Evolutionary conservation across 1,139 yeast species (phyloP).

Genomic region (Wickerhamomyces sp.): DNA sequence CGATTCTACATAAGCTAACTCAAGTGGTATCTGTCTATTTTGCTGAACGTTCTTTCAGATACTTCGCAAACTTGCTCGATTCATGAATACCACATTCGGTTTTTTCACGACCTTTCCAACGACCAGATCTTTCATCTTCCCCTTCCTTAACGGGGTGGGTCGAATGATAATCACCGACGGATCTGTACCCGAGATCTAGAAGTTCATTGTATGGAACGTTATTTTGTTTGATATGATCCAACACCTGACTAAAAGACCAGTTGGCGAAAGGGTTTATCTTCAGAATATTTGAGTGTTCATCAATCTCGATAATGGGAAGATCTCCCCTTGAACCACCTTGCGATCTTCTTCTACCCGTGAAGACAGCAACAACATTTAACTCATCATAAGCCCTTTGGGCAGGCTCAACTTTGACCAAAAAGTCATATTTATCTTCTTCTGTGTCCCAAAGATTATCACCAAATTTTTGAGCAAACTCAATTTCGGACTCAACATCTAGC

Average conservation of each 20-base stretch:
- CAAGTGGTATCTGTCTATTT: too few relatives aligned
- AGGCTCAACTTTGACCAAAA: constrained; percentile 88
- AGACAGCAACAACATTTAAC: constrained; percentile 69
- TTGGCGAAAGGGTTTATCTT: constrained; percentile 87
- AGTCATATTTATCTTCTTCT: constrained; percentile 80
- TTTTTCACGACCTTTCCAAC: constrained; percentile 92
- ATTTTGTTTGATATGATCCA: constrained; percentile 59
- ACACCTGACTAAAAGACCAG: constrained; percentile 76
- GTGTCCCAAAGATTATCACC: constrained; percentile 83
- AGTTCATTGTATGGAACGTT: constrained; percentile 82
- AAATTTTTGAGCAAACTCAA: constrained; percentile 60
- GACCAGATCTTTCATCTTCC: constrained; percentile 92
- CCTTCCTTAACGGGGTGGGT: constrained; percentile 87
- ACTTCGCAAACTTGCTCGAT: constrained; percentile 65
- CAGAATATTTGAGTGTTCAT: constrained; percentile 59
- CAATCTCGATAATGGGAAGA: constrained; percentile 75
- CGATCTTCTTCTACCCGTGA: constrained; percentile 87
- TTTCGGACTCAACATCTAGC: constrained; percentile 44
- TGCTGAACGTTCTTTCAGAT: constrained; percentile 29
- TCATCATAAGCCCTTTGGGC: constrained; percentile 77
- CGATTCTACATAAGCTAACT: too few relatives aligned
- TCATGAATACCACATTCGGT: constrained; percentile 97
- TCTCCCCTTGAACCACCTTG: constrained; percentile 83
- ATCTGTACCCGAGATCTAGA: constrained; percentile 81
- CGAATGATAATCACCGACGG: constrained; percentile 95